These are phyloP conservation scores for Mentha longifolia DNA, from an alignment of 257 asterid species.

Conservation along the genomic window DNA sequence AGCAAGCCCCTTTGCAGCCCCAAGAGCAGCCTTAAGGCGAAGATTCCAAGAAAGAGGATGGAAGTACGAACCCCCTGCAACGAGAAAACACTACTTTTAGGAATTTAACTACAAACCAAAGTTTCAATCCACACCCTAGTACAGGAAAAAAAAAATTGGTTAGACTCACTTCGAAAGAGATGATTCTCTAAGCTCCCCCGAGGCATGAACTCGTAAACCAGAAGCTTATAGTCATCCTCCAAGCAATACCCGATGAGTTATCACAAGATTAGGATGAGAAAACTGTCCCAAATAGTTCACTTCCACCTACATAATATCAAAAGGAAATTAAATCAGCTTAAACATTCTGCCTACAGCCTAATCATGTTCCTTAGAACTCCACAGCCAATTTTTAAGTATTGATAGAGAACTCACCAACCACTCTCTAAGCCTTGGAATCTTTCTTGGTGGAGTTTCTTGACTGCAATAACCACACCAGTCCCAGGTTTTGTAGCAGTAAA, in stretches of 20 bases:
- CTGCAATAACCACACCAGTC: constrained; percentile 75
- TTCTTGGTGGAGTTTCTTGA: constrained; percentile 74
- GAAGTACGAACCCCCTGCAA: constrained; percentile 88
- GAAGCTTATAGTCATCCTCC: constrained; percentile 63
- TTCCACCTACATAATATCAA: constrained; percentile 48
- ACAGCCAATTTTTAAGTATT: not conserved
- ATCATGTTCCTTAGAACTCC: no score
- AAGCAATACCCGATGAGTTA: constrained; percentile 60
- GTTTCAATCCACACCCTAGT: not conserved
- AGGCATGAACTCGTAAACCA: constrained; percentile 67
- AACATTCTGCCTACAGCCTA: no score
- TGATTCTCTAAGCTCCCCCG: constrained; percentile 72
- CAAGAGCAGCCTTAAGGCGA: constrained; percentile 82
- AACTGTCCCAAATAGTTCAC: constrained; percentile 66
- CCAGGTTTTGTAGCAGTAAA: constrained; percentile 75
- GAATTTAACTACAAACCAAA: not conserved
- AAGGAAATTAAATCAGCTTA: constrained; percentile 11
- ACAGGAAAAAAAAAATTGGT: not conserved
- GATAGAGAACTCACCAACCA: constrained; percentile 73
- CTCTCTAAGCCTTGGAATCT: constrained; percentile 77
- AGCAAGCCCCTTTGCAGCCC: constrained; percentile 93
- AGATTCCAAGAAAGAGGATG: constrained; percentile 93
- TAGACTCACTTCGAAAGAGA: constrained; percentile 68
- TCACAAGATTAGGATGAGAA: constrained; percentile 66
- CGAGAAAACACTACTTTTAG: not conserved